Percentiles rank a stretch among this genome's conserved stretches.
These are phyloP conservation scores for Rhodotorula sp. DNA, from an alignment of 1,284 basidiomycete genomes.

Conservation along the genomic window DNA sequence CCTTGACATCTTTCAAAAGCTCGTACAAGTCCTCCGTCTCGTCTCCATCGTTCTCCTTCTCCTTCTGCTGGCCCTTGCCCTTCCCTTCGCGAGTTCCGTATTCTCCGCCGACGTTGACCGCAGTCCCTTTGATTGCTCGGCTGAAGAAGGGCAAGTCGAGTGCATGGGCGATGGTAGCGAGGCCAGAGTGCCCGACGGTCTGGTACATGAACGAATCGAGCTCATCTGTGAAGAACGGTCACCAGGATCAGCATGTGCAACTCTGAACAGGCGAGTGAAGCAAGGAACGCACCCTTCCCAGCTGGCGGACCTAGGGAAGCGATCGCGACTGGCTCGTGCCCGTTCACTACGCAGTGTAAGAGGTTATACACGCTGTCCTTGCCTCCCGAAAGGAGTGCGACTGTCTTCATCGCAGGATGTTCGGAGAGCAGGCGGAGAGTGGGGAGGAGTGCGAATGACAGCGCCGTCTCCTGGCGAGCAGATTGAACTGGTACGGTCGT, in stretches of 20 bases:
- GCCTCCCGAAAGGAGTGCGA: constrained; percentile 92
- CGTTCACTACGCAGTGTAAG: constrained; percentile 79
- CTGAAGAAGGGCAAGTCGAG: constrained; percentile 84
- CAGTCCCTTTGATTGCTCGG: constrained; percentile 72
- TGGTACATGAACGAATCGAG: constrained; percentile 99
- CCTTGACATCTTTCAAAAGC: constrained; percentile 77
- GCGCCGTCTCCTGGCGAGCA: not conserved
- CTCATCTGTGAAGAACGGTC: constrained; percentile 69
- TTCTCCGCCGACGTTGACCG: constrained; percentile 76
- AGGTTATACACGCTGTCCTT: constrained; percentile 99
- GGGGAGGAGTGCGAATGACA: not conserved
- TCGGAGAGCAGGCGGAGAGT: not conserved
- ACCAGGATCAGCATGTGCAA: not conserved
- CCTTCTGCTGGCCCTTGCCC: not conserved
- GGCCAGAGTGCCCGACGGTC: constrained; percentile 92
- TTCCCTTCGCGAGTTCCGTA: constrained; percentile 63
- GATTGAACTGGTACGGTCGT: too few species aligned
- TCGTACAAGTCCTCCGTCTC: constrained; percentile 93
- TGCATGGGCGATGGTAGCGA: constrained; percentile 80
- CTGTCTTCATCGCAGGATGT: constrained; percentile 71
- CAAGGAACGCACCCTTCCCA: constrained; percentile 68
- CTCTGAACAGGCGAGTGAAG: not conserved
- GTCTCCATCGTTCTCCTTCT: constrained; percentile 59
- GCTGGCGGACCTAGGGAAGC: constrained; percentile 80
- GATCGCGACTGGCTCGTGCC: constrained; percentile 83